These are phyloP conservation scores for Leccinum olivaceopallidum DNA, from an alignment of 768 basidiomycete genomes.

Conservation along the genomic window DNA sequence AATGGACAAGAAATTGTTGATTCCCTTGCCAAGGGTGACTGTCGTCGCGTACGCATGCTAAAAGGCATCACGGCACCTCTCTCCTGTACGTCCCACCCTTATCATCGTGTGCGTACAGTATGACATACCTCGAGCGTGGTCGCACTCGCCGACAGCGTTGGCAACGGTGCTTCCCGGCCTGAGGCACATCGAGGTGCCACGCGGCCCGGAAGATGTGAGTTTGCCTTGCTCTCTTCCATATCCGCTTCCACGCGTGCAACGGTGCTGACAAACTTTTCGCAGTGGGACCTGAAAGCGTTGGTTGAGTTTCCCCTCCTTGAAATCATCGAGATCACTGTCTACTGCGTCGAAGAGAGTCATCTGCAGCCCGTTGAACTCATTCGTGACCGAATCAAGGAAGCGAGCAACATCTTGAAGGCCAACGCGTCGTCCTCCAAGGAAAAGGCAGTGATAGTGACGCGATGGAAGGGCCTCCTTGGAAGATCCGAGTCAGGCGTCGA, in stretches of 20 bases:
- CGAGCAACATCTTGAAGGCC: constrained; percentile 4
- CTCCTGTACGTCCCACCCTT: constrained; percentile 5
- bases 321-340: constrained; percentile 6
- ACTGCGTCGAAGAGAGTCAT: neutral
- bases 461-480: neutral
- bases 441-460: constrained; percentile 3
- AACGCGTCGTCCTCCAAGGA: constrained; percentile 9
- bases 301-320: constrained; percentile 1
- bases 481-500: neutral
- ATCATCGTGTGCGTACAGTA: neutral
- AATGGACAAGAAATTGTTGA: constrained; percentile 5
- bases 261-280: neutral
- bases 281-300: neutral
- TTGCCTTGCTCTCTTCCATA: neutral
- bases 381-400: neutral
- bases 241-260: neutral
- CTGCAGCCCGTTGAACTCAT: neutral
- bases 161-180: constrained; percentile 10
- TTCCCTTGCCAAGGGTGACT: constrained; percentile 9
- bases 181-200: constrained; percentile 5
- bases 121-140: neutral
- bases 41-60: constrained; percentile 4
- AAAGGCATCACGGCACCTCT: constrained; percentile 9
- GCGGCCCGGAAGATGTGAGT: neutral
- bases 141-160: constrained; percentile 2